Base-by-base conservation (phyloP, 345 rosid species). In the Gossypium herbaceum region DNA sequence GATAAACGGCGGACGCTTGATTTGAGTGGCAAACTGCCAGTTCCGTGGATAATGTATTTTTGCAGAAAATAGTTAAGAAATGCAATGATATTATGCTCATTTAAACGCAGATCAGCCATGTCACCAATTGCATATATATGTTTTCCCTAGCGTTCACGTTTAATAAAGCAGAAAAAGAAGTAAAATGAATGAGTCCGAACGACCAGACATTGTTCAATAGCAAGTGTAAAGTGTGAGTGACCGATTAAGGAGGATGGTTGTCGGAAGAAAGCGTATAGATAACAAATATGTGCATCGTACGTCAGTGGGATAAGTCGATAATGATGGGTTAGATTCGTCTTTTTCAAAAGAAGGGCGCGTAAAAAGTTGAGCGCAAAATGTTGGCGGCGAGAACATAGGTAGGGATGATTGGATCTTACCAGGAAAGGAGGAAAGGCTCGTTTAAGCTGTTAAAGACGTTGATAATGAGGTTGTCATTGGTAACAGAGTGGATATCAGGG, bases 401-500 rank as follows among this genome's bases (percentile, higher is more conserved):
- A 8, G 57, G 16, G 20, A 3, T 44, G 72, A 15, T 48, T 50
- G 45, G 72, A 60, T 69, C 48, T 81, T 75, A 87, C 91, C 91
- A 87, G 64, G 91, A 87, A 60, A 90, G 69, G 60, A 90, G 95
- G 69, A 90, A 90, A n/a, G 95, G 89, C 76, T 88, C 89, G 69
- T 75, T 43, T 34, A 90, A 63, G 81, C 84, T 84, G 84, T 90
- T 90, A 68, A 77, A 84, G 44, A 88, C 92, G 70, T 85, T 87
- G 81, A 90, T 79, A 73, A 90, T 85, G 70, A 90, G 82, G 76
- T 90, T 90, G 70, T 90, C 91, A 56, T 88, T 88, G 1, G 92
- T 90, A 61, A 90, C 85, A n/a, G 86, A 85, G 79, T 81, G 88
- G 34, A 90, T 81, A 34, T 90, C 91, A 1, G 94, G 94, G 45